Base-by-base conservation (phyloP, 306 rosid species). In the Gleditsia sinensis region DNA sequence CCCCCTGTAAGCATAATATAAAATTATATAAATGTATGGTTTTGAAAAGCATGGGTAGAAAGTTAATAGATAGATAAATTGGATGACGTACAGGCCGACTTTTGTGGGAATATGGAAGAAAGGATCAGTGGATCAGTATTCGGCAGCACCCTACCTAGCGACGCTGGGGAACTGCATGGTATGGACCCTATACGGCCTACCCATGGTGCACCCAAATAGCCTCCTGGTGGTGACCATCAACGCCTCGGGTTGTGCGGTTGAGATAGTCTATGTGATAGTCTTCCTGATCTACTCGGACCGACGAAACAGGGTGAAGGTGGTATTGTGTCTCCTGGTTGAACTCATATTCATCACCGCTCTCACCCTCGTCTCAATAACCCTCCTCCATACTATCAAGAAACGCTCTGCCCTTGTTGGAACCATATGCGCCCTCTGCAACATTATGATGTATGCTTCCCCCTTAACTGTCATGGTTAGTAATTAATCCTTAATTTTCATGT, bases 391-490 rank as follows among this genome's bases (percentile, higher is more conserved):
- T 2, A 3, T 17, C 62, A 56, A 33, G 4, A 82, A 67, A 60
- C 85, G 98, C 39, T 83, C 93, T 23, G 21, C 77, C 3, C 17
- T 95, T 49, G 98, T 90, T 9, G 99, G 99, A 62, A 68, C 85
- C 49, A 51, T 83, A 1, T 80, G 90, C 78, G 84, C 89, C 16
- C 32, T 88, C 48, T 88, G 83, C 81, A 95, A 88, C 88, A 80
- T 92, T 65, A 84, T 90, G 96, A 95, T 95, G 98, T 95, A 88
- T 45, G 99, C 97, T 64, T 64, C 99, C 0, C 98, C 99, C 1
- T 75, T 95, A 53, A 30, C 92, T 0, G 62, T 95, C 76, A 95
- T 95, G 90, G 98, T 94, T 0, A 50, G 71, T 81, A 27, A 6
- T 7, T 8, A 9, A 2, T 49, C 27, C 20, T 27, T n/a, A n/a